Evolutionary conservation across 2,329 filamentous ascomycete species (phyloP).

Genomic region (Dryadomyces quercus-mongolicae): DNA sequence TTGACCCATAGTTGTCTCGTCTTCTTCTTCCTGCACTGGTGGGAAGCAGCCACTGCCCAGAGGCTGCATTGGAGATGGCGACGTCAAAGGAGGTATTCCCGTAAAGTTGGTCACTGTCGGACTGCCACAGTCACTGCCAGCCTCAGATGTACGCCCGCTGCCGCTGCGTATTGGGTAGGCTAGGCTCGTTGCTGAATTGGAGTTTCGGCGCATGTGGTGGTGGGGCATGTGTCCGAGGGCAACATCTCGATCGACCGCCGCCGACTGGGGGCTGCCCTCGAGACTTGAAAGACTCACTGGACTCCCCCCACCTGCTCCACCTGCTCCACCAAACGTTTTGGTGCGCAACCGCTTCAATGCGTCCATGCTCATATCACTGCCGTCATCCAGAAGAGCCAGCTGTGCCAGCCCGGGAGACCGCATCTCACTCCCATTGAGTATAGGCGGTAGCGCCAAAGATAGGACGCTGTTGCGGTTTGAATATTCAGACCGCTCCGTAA

Average conservation of each 20-base stretch:
- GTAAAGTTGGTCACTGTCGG: slow-evolving; percentile 32
- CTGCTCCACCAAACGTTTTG: slow-evolving; percentile 54
- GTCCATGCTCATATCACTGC: slow-evolving; percentile 57
- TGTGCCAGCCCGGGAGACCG: slow-evolving; percentile 67
- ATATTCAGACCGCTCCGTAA: slow-evolving; percentile 92
- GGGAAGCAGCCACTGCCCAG: slow-evolving; percentile 18
- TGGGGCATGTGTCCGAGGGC: slow-evolving; percentile 20
- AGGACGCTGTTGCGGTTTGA: slow-evolving; percentile 88
- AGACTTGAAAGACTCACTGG: slow-evolving; percentile 52
- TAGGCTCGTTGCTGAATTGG: slow-evolving; percentile 29
- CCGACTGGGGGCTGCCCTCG: slow-evolving; percentile 37
- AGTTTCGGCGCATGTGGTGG: slow-evolving; percentile 33
- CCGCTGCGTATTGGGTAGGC: slow-evolving; percentile 29
- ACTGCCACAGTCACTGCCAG: slow-evolving; percentile 32
- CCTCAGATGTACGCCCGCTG: slow-evolving; percentile 27
- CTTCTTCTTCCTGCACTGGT: slow-evolving; percentile 28
- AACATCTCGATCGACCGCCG: slow-evolving; percentile 22
- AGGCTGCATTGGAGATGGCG: slow-evolving; percentile 14
- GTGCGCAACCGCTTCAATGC: slow-evolving; percentile 61
- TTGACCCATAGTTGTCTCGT: slow-evolving; percentile 1
- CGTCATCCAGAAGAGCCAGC: slow-evolving; percentile 54
- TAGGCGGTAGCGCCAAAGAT: slow-evolving; percentile 48
- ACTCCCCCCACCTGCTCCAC: slow-evolving; percentile 37
- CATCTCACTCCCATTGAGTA: slow-evolving; percentile 29
- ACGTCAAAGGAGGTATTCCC: slow-evolving; percentile 4